Evolutionary conservation across 805 yeast genomes (phyloP).

Genomic region (Pichia cabralensis): DNA sequence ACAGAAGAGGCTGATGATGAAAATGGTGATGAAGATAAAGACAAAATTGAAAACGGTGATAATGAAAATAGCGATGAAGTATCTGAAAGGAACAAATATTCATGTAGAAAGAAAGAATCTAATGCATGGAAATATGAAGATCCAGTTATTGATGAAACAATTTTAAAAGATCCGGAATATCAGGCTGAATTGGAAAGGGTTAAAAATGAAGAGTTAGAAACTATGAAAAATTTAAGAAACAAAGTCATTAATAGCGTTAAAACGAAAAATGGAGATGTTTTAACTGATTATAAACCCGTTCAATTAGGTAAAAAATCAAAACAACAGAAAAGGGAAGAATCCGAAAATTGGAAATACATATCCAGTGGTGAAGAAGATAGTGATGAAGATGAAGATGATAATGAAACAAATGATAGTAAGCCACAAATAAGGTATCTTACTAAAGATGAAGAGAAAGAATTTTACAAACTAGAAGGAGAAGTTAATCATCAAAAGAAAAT

Average conservation of each 20-base stretch:
- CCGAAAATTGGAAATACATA: conserved; percentile 5
- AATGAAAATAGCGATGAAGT: not conserved
- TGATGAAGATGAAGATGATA: conserved; percentile 1
- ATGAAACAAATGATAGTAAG: not conserved
- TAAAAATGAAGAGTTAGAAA: conserved; percentile 3
- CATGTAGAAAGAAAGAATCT: conserved; percentile 4
- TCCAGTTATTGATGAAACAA: conserved; percentile 8
- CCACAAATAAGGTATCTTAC: conserved; percentile 10
- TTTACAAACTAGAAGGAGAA: conserved; percentile 9
- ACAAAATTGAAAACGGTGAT: not conserved
- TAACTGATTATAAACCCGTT: too few species aligned
- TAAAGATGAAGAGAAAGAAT: conserved; percentile 10
- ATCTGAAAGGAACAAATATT: conserved; percentile 6
- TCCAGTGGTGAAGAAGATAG: not conserved
- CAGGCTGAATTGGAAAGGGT: conserved; percentile 5
- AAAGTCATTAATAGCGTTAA: too few species aligned
- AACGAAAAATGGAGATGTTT: conserved; percentile 6
- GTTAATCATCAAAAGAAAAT: conserved; percentile 12
- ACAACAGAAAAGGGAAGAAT: conserved; percentile 8
- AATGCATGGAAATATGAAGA: conserved; percentile 25
- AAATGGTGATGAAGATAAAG: not conserved
- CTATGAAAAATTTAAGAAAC: conserved; percentile 1
- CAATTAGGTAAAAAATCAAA: conserved; percentile 1
- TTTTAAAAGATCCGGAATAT: conserved; percentile 17
- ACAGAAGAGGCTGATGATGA: not conserved